phyloP scores from a whole-genome alignment of 2,329 filamentous ascomycete genomes.

The Hymenoscyphus scutula region DNA sequence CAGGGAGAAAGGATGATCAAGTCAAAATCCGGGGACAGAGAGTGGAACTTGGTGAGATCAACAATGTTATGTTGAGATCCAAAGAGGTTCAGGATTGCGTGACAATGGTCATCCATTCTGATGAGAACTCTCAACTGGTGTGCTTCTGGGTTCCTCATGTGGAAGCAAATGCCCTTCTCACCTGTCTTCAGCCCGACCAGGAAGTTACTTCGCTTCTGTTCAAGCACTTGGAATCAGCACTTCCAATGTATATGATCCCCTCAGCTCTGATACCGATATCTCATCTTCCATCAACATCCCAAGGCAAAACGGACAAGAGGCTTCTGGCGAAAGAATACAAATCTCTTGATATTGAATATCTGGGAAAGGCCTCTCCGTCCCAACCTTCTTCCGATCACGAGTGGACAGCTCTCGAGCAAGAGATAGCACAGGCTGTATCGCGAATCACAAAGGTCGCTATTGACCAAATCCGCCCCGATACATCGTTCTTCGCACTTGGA shows the following conservation, averaged over 20 bases:
- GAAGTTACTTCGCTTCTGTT: constrained; percentile 49
- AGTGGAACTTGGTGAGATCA: constrained; percentile 77
- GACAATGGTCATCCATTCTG: constrained; percentile 55
- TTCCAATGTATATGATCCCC: constrained; percentile 80
- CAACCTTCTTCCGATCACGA: constrained; percentile 23
- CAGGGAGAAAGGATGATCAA: constrained; percentile 74
- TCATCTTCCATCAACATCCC: constrained; percentile 66
- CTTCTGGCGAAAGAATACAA: constrained; percentile 50
- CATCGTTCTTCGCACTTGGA: constrained; percentile 74
- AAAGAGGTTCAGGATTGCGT: constrained; percentile 57
- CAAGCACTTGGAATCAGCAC: constrained; percentile 48
- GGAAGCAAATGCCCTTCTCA: constrained; percentile 11
- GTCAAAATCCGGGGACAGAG: constrained; percentile 79
- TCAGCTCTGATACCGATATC: constrained; percentile 69
- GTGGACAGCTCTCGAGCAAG: constrained; percentile 55
- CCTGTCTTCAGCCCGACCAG: constrained; percentile 39
- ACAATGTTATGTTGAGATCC: constrained; percentile 55
- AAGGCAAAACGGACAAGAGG: constrained; percentile 70
- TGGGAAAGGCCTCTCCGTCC: constrained; percentile 39
- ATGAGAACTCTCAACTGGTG: constrained; percentile 53
- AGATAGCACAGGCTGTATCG: constrained; percentile 55
- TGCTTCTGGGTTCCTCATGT: constrained; percentile 63
- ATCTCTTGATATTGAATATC: constrained; percentile 43
- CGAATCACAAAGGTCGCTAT: constrained; percentile 46
- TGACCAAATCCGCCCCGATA: constrained; percentile 56